These are phyloP conservation scores for Bondarzewia mesenterica DNA, from an alignment of 1,284 basidiomycete genomes.

Conservation along the genomic window DNA sequence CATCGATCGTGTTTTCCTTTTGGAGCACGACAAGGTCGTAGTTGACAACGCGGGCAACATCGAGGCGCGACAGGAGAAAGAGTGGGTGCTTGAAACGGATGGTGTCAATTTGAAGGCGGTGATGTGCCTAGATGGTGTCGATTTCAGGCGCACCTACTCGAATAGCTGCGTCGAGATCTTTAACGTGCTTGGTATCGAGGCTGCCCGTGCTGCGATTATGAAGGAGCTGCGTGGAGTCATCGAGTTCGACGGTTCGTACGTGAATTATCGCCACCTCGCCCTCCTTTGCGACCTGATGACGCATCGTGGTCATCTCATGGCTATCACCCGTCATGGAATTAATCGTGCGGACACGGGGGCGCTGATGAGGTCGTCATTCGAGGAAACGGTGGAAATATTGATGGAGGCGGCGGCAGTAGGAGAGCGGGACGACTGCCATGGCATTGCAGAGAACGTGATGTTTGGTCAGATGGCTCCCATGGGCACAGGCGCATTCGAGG, in stretches of 20 bases:
- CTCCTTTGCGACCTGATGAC: slow-evolving; percentile 98
- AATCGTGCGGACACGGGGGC: slow-evolving; percentile 97
- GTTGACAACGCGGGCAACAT: slow-evolving; percentile 62
- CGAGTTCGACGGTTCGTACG: slow-evolving; percentile 98
- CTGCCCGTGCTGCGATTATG: slow-evolving; percentile 89
- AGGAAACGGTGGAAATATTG: slow-evolving; percentile 98
- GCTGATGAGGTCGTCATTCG: slow-evolving; percentile 97
- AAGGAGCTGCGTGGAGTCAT: slow-evolving; percentile 91
- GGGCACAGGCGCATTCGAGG: slow-evolving; percentile 94
- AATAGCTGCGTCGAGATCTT: slow-evolving; percentile 97
- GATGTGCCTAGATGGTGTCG: slow-evolving; percentile 92
- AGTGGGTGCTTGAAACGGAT: slow-evolving; percentile 98
- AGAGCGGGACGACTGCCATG: slow-evolving; percentile 96
- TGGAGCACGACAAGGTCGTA: slow-evolving; percentile 78
- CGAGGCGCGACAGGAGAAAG: slow-evolving; percentile 54
- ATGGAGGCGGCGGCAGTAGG: slow-evolving; percentile 99
- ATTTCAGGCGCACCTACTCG: slow-evolving; percentile 87
- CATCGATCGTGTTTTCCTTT: slow-evolving; percentile 91
- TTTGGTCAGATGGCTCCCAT: slow-evolving; percentile 99
- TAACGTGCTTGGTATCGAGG: slow-evolving; percentile 97
- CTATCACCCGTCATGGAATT: slow-evolving; percentile 99
- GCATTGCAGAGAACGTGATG: slow-evolving; percentile 97
- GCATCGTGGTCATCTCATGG: slow-evolving; percentile 92
- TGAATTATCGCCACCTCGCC: slow-evolving; percentile 97
- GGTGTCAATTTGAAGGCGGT: slow-evolving; percentile 93